Conservation (phyloP, 2,329 filamentous ascomycete genomes). For the Coniochaeta sp. region DNA sequence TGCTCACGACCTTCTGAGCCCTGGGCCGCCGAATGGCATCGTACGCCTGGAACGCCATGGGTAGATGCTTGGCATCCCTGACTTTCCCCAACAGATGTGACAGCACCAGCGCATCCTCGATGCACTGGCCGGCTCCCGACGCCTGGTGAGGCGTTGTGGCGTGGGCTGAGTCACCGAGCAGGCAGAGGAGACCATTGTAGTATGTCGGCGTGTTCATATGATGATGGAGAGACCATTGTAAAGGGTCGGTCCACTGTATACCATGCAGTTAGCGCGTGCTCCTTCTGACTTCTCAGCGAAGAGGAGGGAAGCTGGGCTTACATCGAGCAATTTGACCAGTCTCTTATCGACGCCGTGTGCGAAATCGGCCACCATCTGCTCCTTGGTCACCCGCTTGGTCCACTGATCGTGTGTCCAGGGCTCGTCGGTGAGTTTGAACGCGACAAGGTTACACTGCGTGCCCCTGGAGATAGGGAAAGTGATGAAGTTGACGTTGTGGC, state of each 20-base stretch:
- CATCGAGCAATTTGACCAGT: neutral
- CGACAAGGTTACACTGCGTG: conserved; percentile 8
- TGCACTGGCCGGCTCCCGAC: conserved; percentile 13
- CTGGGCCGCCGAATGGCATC: conserved; percentile 7
- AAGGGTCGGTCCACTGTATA: neutral
- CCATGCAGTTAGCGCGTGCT: neutral
- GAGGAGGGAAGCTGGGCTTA: neutral
- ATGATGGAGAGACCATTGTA: conserved; percentile 2
- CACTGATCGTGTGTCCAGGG: neutral
- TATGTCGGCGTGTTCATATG: conserved; percentile 8
- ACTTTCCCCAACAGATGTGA: conserved; percentile 10
- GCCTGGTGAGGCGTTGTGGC: conserved; percentile 16
- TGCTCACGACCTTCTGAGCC: conserved; percentile 7
- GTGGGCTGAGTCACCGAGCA: conserved; percentile 15
- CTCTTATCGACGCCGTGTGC: neutral
- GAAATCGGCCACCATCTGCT: conserved; percentile 3
- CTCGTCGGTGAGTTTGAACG: conserved; percentile 1
- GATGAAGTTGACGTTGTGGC: neutral
- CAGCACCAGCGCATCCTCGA: conserved; percentile 14
- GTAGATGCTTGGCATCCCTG: conserved; percentile 1
- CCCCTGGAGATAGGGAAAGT: conserved; percentile 8
- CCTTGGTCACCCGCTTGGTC: neutral
- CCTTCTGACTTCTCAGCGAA: neutral
- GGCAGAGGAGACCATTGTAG: conserved; percentile 7
- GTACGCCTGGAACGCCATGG: conserved; percentile 7